These are phyloP conservation scores for Acacia pycnantha DNA, from an alignment of 331 rosid genomes.

Conservation along the genomic window DNA sequence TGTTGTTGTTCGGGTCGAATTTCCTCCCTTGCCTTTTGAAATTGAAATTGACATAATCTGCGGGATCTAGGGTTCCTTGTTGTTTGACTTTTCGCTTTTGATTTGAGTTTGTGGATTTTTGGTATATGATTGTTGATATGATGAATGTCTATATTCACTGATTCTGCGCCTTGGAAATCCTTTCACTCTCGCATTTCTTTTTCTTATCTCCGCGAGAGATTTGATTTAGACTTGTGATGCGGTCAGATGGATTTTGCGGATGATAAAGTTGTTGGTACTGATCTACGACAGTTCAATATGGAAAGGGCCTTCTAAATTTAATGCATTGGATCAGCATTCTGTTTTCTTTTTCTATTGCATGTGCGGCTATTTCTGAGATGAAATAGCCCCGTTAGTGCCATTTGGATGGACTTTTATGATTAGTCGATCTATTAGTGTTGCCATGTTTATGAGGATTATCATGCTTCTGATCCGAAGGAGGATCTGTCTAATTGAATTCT, in stretches of 20 bases:
- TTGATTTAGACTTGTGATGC: not conserved
- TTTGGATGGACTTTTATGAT: not conserved
- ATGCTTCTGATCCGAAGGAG: not conserved
- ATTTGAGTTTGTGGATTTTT: not conserved
- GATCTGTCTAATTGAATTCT: not conserved
- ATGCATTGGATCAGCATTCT: not conserved
- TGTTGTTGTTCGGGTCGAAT: not conserved
- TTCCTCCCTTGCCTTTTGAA: not conserved
- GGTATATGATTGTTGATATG: not conserved
- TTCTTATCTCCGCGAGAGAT: not conserved
- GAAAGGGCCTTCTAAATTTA: not conserved
- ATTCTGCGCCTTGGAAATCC: not conserved
- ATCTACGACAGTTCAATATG: not conserved
- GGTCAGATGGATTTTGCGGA: slow-evolving; percentile 2
- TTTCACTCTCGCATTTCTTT: not conserved
- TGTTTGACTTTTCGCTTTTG: slow-evolving; percentile 28
- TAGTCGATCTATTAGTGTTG: not conserved
- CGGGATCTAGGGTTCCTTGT: slow-evolving; percentile 36
- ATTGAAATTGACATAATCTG: not conserved
- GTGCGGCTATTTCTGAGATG: not conserved
- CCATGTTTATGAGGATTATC: not conserved
- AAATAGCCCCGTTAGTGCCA: not conserved
- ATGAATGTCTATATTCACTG: not conserved
- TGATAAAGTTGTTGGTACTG: not conserved
- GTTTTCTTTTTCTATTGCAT: not conserved